Percentiles rank a stretch among this genome's conserved stretches.
phyloP scores from a whole-genome alignment of 257 asterid species.

The Rubia yunnanensis region DNA sequence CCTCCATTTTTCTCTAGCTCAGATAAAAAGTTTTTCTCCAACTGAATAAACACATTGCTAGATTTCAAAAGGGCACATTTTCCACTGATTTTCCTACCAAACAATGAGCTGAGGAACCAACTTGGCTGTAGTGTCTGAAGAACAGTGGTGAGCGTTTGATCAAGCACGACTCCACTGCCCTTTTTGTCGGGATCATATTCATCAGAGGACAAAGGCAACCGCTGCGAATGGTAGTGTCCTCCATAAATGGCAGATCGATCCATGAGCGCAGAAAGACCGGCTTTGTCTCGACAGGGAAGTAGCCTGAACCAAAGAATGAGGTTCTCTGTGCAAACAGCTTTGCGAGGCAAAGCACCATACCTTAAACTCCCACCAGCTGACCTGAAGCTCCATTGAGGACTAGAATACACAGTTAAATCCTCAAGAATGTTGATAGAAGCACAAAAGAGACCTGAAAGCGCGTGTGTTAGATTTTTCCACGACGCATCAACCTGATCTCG shows the following conservation, averaged over 20 bases:
- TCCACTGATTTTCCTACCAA: constrained; percentile 63
- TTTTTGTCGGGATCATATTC: constrained; percentile 40
- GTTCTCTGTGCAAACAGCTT: constrained; percentile 99
- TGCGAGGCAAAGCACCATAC: constrained; percentile 93
- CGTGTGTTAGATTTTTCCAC: constrained; percentile 90
- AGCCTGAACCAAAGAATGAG: constrained; percentile 97
- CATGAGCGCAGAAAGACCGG: constrained; percentile 86
- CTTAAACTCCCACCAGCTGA: constrained; percentile 54
- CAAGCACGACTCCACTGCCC: constrained; percentile 57
- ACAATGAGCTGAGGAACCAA: constrained; percentile 83
- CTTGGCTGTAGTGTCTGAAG: constrained; percentile 63
- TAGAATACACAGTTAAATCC: constrained; percentile 61
- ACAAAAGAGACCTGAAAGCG: constrained; percentile 97
- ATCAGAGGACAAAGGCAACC: constrained; percentile 62
- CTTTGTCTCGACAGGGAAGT: constrained; percentile 97
- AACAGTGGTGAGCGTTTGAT: constrained; percentile 81
- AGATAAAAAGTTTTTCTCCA: constrained; percentile 57
- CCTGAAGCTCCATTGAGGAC: constrained; percentile 70
- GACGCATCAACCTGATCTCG: constrained; percentile 57
- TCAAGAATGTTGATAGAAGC: constrained; percentile 94
- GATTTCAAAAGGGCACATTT: constrained; percentile 68
- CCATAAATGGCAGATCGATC: constrained; percentile 78
- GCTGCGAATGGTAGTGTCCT: constrained; percentile 84
- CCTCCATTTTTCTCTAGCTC: constrained; percentile 28
- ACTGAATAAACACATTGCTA: constrained; percentile 66